phyloP scores from a whole-genome alignment of 202 grass and related monocot species.

The Panicum virgatum region DNA sequence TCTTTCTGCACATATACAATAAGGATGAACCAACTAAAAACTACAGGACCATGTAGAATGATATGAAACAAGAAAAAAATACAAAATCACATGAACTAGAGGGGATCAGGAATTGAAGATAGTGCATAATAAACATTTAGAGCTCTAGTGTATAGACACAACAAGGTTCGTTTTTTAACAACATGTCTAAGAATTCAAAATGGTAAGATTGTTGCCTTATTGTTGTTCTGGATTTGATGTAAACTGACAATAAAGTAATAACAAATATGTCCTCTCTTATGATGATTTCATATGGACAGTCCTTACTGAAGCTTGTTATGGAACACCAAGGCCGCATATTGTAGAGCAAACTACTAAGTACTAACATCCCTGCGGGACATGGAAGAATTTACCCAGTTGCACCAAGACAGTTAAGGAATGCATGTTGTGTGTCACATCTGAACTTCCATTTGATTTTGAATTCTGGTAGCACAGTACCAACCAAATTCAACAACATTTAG shows the following conservation, averaged over 20 bases:
- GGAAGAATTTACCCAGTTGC: slow-evolving; percentile 11
- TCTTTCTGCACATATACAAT: slow-evolving; percentile 76
- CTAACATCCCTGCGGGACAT: not conserved
- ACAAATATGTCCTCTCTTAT: not conserved
- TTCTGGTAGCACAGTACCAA: slow-evolving; percentile 19
- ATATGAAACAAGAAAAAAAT: slow-evolving; percentile 11
- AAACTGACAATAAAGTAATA: not conserved
- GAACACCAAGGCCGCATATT: not conserved
- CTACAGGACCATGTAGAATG: slow-evolving; percentile 27
- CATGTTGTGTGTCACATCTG: not conserved
- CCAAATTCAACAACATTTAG: not conserved
- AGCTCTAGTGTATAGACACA: slow-evolving; percentile 5
- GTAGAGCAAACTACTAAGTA: slow-evolving; percentile 1
- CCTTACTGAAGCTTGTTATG: not conserved
- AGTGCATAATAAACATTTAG: not conserved
- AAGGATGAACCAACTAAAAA: slow-evolving; percentile 24
- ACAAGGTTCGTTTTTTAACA: slow-evolving; percentile 8
- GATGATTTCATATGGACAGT: slow-evolving; percentile 1
- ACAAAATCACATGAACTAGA: slow-evolving; percentile 10
- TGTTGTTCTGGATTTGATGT: not conserved
- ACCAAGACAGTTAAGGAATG: not conserved
- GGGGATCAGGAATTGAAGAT: not conserved
- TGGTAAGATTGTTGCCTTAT: not conserved
- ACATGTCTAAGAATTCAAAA: slow-evolving; percentile 6
- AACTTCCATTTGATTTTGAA: slow-evolving; percentile 15